These are phyloP conservation scores for Diplocarpon rosae DNA, from an alignment of 2,329 filamentous ascomycete species.

Conservation along the genomic window DNA sequence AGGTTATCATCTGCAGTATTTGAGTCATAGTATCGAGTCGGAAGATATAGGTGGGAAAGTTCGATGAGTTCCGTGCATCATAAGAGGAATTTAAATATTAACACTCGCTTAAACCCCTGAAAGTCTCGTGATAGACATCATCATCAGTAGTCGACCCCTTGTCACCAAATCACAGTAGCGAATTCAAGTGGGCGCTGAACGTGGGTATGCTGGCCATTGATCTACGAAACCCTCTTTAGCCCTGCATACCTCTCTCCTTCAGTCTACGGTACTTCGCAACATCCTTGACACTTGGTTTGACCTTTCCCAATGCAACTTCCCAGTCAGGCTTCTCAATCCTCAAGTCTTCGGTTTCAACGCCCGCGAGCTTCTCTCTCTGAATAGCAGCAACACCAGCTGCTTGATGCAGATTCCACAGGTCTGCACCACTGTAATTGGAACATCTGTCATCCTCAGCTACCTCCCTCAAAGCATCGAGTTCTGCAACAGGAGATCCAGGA, in stretches of 20 bases:
- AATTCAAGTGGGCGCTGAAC: too few relatives aligned
- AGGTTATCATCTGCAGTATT: too few relatives aligned
- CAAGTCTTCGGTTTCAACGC: constrained; percentile 13
- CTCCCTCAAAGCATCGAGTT: constrained; percentile 42
- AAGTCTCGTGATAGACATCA: too few relatives aligned
- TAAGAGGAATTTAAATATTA: too few relatives aligned
- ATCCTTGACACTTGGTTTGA: constrained; percentile 29
- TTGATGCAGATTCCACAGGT: constrained; percentile 42
- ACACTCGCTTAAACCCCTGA: too few relatives aligned
- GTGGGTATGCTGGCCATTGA: neutral
- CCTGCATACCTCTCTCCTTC: constrained; percentile 28
- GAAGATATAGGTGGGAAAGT: too few relatives aligned
- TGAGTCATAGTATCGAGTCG: too few relatives aligned
- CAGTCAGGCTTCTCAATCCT: constrained; percentile 25
- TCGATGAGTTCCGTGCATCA: too few relatives aligned
- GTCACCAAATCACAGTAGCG: too few relatives aligned
- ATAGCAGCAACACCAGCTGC: constrained; percentile 27
- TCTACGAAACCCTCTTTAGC: neutral
- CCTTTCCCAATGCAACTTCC: constrained; percentile 26
- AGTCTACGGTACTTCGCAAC: constrained; percentile 26
- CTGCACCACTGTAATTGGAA: constrained; percentile 63
- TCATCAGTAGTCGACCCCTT: too few relatives aligned
- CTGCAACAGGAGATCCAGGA: constrained; percentile 39
- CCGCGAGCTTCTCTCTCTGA: constrained; percentile 22
- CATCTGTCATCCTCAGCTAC: constrained; percentile 60